These are phyloP conservation scores for Maudiozyma serrabonitensis DNA, from an alignment of 805 yeast species.

Conservation along the genomic window DNA sequence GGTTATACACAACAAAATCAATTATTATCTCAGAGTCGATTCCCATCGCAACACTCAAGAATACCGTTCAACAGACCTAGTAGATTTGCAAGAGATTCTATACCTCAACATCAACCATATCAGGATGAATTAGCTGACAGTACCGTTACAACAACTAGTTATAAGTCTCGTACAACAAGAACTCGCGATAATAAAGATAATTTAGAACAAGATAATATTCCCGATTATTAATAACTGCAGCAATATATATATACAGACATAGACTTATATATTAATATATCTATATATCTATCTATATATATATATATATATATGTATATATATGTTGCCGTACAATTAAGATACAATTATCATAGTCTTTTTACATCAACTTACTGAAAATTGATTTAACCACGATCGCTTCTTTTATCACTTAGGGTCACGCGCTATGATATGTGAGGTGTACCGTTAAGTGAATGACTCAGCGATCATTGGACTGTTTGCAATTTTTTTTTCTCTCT, in stretches of 20 bases:
- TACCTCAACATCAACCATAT: not conserved
- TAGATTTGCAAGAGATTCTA: not conserved
- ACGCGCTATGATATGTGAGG: not conserved
- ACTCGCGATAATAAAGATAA: conserved; percentile 5
- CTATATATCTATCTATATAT: too few relatives aligned
- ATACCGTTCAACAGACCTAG: not conserved
- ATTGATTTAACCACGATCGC: conserved; percentile 5
- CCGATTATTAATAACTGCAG: conserved; percentile 9
- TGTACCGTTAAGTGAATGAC: conserved; percentile 11
- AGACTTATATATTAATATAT: not conserved
- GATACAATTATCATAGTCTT: too few relatives aligned
- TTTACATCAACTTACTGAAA: too few relatives aligned
- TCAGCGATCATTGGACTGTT: conserved; percentile 6
- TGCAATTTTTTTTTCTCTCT: too few relatives aligned
- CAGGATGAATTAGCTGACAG: too few relatives aligned
- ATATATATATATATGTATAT: not conserved
- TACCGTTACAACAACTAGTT: conserved; percentile 4
- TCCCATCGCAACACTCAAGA: not conserved
- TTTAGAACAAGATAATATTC: conserved; percentile 8
- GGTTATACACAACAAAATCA: conserved; percentile 21
- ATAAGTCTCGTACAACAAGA: conserved; percentile 19
- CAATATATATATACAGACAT: not conserved
- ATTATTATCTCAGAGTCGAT: not conserved
- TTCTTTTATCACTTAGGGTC: conserved; percentile 13
- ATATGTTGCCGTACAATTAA: too few relatives aligned